phyloP scores from a whole-genome alignment of 768 basidiomycete genomes.

The Podaxis rugospora region DNA sequence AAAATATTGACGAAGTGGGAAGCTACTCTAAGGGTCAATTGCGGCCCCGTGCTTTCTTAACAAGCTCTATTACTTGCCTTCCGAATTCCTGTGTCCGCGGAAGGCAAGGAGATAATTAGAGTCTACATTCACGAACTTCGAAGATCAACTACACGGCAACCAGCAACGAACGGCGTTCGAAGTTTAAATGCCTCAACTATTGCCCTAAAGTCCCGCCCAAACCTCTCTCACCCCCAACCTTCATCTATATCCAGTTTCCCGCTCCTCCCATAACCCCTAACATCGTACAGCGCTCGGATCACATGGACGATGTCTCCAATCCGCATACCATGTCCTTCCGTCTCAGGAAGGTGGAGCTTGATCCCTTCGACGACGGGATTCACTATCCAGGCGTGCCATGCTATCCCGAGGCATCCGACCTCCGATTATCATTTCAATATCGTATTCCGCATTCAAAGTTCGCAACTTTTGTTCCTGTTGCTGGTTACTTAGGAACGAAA shows the following conservation, averaged over 20 bases:
- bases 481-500: too few species aligned
- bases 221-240: slow-evolving; percentile 23
- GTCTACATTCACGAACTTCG: not conserved
- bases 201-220: slow-evolving; percentile 29
- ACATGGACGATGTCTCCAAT: too few species aligned
- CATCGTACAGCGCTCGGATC: too few species aligned
- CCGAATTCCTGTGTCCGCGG: slow-evolving; percentile 22
- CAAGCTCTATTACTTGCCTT: slow-evolving; percentile 17
- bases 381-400: too few species aligned
- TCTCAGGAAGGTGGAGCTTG: too few species aligned
- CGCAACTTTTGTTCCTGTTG: too few species aligned
- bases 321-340: too few species aligned
- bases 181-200: slow-evolving; percentile 26
- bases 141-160: slow-evolving; percentile 21
- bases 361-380: too few species aligned
- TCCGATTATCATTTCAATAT: too few species aligned
- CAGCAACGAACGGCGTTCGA: slow-evolving; percentile 23
- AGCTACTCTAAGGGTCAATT: not conserved
- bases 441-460: too few species aligned
- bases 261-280: slow-evolving; percentile 29
- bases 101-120: not conserved
- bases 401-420: too few species aligned
- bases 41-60: not conserved
- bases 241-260: slow-evolving; percentile 24
- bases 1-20: slow-evolving; percentile 1